Evolutionary conservation across 768 basidiomycete genomes (phyloP).

Genomic region (Xanthoconium stramineum): DNA sequence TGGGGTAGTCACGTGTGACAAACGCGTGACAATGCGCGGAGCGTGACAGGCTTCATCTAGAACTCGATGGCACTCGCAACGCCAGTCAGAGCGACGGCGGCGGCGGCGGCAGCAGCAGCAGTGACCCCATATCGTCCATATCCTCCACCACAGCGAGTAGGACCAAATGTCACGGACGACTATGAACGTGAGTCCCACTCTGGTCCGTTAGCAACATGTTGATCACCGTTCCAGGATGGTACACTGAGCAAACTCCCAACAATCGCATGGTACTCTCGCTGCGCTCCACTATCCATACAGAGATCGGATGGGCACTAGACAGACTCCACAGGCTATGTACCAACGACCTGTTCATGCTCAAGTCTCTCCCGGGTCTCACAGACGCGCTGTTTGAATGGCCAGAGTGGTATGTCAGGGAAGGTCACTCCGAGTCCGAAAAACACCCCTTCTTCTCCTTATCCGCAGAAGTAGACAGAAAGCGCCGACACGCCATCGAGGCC

Average conservation of each 20-base stretch:
- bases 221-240: constrained; percentile 58
- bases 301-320: constrained; percentile 88
- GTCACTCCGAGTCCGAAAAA: constrained; percentile 46
- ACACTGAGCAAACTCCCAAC: constrained; percentile 71
- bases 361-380: constrained; percentile 70
- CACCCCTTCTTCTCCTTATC: constrained; percentile 54
- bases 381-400: constrained; percentile 89
- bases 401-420: constrained; percentile 71
- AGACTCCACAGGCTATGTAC: constrained; percentile 77
- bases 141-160: constrained; percentile 19
- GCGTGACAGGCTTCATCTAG: constrained; percentile 12
- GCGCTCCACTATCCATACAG: constrained; percentile 75
- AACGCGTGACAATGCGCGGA: constrained; percentile 20
- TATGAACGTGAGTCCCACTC: constrained; percentile 61
- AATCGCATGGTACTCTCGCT: constrained; percentile 93
- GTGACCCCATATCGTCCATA: constrained; percentile 27
- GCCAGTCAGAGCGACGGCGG: constrained; percentile 27
- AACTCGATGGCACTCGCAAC: constrained; percentile 30
- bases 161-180: constrained; percentile 60
- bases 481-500: constrained; percentile 80
- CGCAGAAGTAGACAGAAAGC: constrained; percentile 48
- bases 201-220: constrained; percentile 1
- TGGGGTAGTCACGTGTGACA: constrained; percentile 13
- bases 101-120: constrained; percentile 11
- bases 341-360: constrained; percentile 75